Evolutionary conservation across 176 grass and related monocot genomes (phyloP).

Genomic region (Thalia dealbata): DNA sequence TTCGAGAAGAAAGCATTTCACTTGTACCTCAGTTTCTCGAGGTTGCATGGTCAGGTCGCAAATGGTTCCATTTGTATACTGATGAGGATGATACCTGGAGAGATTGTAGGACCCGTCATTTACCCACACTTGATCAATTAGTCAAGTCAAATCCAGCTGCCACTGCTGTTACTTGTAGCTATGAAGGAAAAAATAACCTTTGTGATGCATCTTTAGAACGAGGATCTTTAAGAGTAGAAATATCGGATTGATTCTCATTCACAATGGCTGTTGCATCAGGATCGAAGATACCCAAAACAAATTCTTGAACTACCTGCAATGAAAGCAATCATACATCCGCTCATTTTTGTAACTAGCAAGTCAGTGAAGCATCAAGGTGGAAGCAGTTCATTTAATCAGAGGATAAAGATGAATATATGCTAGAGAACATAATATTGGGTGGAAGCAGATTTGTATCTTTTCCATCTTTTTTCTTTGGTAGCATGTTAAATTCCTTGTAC

Average conservation of each 20-base stretch:
- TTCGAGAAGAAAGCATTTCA: too few species aligned
- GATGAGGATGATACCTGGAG: slow-evolving; percentile 77
- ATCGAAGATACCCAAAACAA: slow-evolving; percentile 77
- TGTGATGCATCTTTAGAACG: slow-evolving; percentile 57
- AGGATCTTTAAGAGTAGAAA: slow-evolving; percentile 36
- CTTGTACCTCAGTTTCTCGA: slow-evolving; percentile 68
- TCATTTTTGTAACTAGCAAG: background rate
- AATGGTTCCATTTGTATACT: slow-evolving; percentile 73
- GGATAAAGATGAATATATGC: too few species aligned
- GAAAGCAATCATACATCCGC: background rate
- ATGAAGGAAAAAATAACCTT: slow-evolving; percentile 34
- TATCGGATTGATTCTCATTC: slow-evolving; percentile 51
- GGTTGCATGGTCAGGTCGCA: slow-evolving; percentile 77
- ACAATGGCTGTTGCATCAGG: slow-evolving; percentile 52
- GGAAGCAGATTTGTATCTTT: too few species aligned
- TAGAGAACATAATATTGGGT: too few species aligned
- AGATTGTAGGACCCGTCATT: background rate
- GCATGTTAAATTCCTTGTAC: too few species aligned
- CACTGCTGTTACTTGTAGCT: background rate
- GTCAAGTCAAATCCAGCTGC: background rate
- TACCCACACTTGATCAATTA: background rate
- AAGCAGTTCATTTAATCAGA: background rate
- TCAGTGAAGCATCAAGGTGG: background rate
- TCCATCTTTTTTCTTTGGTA: too few species aligned
- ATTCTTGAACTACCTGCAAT: slow-evolving; percentile 76